Evolutionary conservation across 257 asterid genomes (phyloP).

Genomic region (Plantago major): DNA sequence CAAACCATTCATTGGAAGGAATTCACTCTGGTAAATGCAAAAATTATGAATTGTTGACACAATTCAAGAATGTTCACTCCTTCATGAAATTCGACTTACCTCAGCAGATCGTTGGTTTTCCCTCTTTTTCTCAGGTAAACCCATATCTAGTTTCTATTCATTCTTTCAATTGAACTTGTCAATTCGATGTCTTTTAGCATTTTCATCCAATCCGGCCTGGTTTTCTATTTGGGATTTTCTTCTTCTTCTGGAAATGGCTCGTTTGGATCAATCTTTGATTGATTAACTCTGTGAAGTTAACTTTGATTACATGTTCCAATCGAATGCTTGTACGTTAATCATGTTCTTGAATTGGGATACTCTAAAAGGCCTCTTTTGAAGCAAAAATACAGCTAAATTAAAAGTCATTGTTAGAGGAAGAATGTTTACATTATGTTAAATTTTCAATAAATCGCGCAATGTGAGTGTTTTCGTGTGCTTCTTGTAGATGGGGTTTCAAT

Average conservation of each 20-base stretch:
- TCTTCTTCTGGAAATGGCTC: constrained; percentile 22
- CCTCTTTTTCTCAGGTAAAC: constrained; percentile 29
- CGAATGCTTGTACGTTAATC: constrained; percentile 8
- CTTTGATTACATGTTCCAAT: constrained; percentile 15
- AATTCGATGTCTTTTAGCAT: constrained; percentile 16
- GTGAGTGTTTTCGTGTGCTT: constrained; percentile 3
- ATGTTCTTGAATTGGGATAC: background rate
- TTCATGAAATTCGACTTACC: constrained; percentile 15
- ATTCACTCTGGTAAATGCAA: too few relatives aligned
- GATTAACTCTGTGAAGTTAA: constrained; percentile 7
- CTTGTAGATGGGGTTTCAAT: constrained; percentile 12
- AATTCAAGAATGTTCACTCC: background rate
- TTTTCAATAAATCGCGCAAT: constrained; percentile 12
- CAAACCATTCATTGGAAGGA: too few relatives aligned
- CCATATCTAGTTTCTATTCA: constrained; percentile 2
- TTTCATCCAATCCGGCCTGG: constrained; percentile 24
- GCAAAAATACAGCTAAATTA: too few relatives aligned
- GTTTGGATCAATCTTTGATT: constrained; percentile 12
- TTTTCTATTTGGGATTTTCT: constrained; percentile 18
- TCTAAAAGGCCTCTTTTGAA: too few relatives aligned
- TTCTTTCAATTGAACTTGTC: constrained; percentile 13
- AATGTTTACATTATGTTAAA: too few relatives aligned
- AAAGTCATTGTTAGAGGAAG: too few relatives aligned
- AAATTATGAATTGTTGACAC: too few relatives aligned
- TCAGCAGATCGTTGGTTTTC: constrained; percentile 38